Base-by-base conservation (phyloP, 2,329 filamentous ascomycete genomes). In the Arthrobotrys iridis region DNA sequence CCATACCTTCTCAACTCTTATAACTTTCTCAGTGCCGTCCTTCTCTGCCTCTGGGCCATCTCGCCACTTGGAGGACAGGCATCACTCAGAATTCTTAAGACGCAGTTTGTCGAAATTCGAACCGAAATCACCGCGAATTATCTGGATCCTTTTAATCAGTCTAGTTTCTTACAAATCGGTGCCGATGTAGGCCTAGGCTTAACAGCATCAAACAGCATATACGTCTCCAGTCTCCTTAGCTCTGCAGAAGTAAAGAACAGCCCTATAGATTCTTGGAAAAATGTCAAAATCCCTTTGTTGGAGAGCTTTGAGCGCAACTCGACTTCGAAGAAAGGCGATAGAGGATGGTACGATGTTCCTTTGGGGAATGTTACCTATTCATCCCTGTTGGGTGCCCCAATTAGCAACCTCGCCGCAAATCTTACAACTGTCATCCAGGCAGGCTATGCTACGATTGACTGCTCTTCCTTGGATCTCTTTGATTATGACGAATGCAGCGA, bases 61-160 rank as follows among this genome's bases (percentile, higher is more conserved):
- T 73, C 68, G 2, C 68, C 68, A 10, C 52, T 73, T 10, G 68
- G 68, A 30, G 68, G 68, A 4, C 68, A 73, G 26, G 68, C 68
- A 28, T 73, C 68, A 20, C 68, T 73, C 43, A 45, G 68, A 35
- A 73, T 73, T 24, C 55, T 73, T 1, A 41, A 28, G 35, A 73
- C 68, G 2, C 26, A 46, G 20, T 73, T 48, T 24, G 60, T 73
- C 15, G 68, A 59, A 46, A 18, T 52, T 6, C 30, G n/a, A 1
- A 60, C 45, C 10, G 60, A 60, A 13, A 50, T 66, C 48, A 45
- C 26, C 13, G 33, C 50, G 8, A 66, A 65, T 18, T 73, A 73
- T 24, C 68, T 73, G n/a, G 60, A 73, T 33, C 60, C 60, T 6
- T 66, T 73, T 45, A 73, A 73, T 20, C 68, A 73, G 18, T 35